These are phyloP conservation scores for Tetraselmis striata DNA, from an alignment of 139 green algal species.

Conservation along the genomic window DNA sequence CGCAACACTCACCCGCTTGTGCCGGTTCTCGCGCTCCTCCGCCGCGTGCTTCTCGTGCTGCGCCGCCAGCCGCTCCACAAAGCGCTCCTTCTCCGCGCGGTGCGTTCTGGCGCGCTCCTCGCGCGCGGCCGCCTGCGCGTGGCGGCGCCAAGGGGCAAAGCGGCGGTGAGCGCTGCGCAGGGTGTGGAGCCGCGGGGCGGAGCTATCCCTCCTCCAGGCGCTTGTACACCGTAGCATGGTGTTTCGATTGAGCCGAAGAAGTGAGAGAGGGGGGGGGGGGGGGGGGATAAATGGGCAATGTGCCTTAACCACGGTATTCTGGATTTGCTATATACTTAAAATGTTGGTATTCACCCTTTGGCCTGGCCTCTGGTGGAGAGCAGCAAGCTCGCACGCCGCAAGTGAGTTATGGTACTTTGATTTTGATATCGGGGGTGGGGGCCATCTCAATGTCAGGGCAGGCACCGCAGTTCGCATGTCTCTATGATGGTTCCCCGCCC, in stretches of 20 bases:
- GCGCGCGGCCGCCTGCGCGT: not conserved
- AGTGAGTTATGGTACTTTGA: too few relatives aligned
- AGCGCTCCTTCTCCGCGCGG: not conserved
- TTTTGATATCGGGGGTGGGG: too few relatives aligned
- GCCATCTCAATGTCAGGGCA: too few relatives aligned
- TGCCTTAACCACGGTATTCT: too few relatives aligned
- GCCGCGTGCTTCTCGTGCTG: not conserved
- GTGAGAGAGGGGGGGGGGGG: not conserved
- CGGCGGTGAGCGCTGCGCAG: not conserved
- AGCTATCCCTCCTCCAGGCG: too few relatives aligned
- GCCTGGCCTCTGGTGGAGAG: too few relatives aligned
- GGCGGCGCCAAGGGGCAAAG: not conserved
- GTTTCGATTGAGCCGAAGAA: not conserved
- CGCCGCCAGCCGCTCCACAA: not conserved
- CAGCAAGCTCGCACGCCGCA: too few relatives aligned
- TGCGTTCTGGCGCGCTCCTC: not conserved
- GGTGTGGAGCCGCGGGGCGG: too few relatives aligned
- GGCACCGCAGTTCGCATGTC: too few relatives aligned
- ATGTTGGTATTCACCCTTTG: too few relatives aligned
- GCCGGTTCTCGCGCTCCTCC: not conserved
- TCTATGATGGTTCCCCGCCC: too few relatives aligned
- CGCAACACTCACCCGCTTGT: not conserved
- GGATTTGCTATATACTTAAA: too few relatives aligned
- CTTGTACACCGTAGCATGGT: not conserved
- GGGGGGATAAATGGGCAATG: not conserved